phyloP scores from a whole-genome alignment of 1,139 yeast genomes.

The Suhomyces chickasaworum region DNA sequence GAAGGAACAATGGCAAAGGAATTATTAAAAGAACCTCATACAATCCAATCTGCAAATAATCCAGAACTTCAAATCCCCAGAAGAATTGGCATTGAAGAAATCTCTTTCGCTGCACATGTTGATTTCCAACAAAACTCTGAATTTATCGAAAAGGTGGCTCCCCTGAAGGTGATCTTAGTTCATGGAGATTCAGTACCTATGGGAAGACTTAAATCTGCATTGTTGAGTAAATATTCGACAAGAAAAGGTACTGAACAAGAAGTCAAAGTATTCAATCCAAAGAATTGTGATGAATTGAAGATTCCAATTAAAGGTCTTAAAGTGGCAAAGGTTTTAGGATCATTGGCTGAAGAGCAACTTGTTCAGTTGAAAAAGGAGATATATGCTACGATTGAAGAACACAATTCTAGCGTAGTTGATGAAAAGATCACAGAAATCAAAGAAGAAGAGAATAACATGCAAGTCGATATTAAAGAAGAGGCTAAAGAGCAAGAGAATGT shows the following conservation, averaged over 20 bases:
- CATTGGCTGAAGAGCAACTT: constrained; percentile 62
- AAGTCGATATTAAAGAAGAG: constrained; percentile 5
- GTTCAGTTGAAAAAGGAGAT: constrained; percentile 34
- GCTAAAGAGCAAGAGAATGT: constrained; percentile 5
- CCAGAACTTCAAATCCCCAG: constrained; percentile 87
- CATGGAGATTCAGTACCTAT: constrained; percentile 98
- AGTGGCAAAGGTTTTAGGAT: constrained; percentile 83
- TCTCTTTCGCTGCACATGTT: constrained; percentile 98
- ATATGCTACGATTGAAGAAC: constrained; percentile 24
- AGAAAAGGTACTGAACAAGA: constrained; percentile 87
- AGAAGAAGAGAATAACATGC: constrained; percentile 15
- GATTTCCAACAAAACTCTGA: constrained; percentile 92
- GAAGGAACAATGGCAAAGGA: constrained; percentile 98
- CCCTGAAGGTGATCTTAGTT: constrained; percentile 81
- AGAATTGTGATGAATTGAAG: constrained; percentile 80
- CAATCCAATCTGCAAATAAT: constrained; percentile 76
- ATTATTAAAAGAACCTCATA: constrained; percentile 81
- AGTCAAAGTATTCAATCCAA: constrained; percentile 90
- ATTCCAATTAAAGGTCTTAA: constrained; percentile 82
- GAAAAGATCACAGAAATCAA: constrained; percentile 16
- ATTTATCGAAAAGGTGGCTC: constrained; percentile 85
- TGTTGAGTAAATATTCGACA: constrained; percentile 80
- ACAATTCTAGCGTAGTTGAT: constrained; percentile 20
- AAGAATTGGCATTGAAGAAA: constrained; percentile 86
- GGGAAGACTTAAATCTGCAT: constrained; percentile 95